Base-by-base conservation (phyloP, 2,329 filamentous ascomycete species). In the Samsoniella hepiali region DNA sequence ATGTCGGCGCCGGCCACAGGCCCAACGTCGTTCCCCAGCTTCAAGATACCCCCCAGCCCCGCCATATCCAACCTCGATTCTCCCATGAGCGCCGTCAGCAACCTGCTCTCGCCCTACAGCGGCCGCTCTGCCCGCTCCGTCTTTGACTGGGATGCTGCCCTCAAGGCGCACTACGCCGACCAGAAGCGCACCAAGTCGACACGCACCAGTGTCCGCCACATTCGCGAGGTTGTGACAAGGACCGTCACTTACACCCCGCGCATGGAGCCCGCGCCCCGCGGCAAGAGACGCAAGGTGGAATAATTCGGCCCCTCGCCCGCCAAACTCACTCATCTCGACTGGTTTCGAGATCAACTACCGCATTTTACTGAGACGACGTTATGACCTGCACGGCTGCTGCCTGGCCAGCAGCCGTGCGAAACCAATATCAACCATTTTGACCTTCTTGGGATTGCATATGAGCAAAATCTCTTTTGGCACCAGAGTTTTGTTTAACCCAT, bases 211-310 rank as follows among this genome's bases (percentile, higher is more conserved):
- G 81, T 88, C 63, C 85, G 88, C 65, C 84, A 89, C 72, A 92
- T 97, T 64, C 83, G 91, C 62, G 93, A 97, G 75, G 92, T 97
- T 5, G 91, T 97, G 60, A 97, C 93, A n/a, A 85, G 93, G 69
- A 97, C 93, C 17, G 91, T 97, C 65, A 97, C 91, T 47, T 97
- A 96, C 77, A 96, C 91, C 74, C 90, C 87, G 65, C 83, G 88
- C 68, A 91, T 98, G 79, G 91, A 93, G 68, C 91, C 93, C 31
- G 92, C 93, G 44, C 94, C 93, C 8, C 93, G 93, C 76, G 93
- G 93, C 67, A 98, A 97, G 84, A 87, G 93, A 79, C 89, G 93
- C 79, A 96, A 91, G 81, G 75, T 82, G 56, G 81, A 83, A 67
- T 80, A 70, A 72, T 63, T 22, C n/a, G 7, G 9, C 36, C 9